Percentiles rank a stretch among this genome's conserved stretches.
phyloP scores from a whole-genome alignment of 176 grass and related monocot genomes.

The Tuctoria greenei region DNA sequence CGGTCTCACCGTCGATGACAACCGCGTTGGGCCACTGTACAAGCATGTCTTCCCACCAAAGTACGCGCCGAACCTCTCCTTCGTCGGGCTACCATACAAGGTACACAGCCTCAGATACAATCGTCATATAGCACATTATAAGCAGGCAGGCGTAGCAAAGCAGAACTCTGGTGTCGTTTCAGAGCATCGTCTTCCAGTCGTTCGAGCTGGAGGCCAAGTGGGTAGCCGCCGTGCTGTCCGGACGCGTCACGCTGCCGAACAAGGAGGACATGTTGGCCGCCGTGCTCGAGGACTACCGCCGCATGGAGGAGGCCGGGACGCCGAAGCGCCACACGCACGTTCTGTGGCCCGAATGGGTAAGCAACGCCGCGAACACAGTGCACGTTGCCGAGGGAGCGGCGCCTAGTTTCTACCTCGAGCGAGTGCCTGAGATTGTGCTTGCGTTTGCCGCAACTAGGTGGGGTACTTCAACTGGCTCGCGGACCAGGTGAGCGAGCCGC shows the following conservation, averaged over 20 bases:
- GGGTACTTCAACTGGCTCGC: constrained; percentile 60
- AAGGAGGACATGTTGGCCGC: constrained; percentile 43
- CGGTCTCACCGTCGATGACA: constrained; percentile 45
- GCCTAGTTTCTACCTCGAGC: neutral
- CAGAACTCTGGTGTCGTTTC: neutral
- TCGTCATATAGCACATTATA: neutral
- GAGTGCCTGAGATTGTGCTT: neutral
- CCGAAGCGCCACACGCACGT: constrained; percentile 52
- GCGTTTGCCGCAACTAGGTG: constrained; percentile 2
- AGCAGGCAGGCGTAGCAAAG: neutral
- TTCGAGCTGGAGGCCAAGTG: constrained; percentile 54
- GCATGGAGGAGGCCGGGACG: constrained; percentile 41
- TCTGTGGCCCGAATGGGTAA: constrained; percentile 33
- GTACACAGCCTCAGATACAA: neutral
- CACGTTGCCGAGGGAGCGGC: neutral
- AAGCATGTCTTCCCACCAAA: constrained; percentile 46
- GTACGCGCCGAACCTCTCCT: constrained; percentile 38
- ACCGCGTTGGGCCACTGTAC: constrained; percentile 53
- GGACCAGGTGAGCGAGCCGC: constrained; percentile 32
- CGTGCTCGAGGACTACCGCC: constrained; percentile 30
- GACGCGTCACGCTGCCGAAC: constrained; percentile 31
- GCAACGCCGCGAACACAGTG: neutral
- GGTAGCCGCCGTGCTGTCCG: constrained; percentile 46
- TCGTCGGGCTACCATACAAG: constrained; percentile 41
- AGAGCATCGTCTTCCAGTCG: constrained; percentile 46